Conservation (phyloP, 2,329 filamentous ascomycete species). For the Phialocephala subalpina region DNA sequence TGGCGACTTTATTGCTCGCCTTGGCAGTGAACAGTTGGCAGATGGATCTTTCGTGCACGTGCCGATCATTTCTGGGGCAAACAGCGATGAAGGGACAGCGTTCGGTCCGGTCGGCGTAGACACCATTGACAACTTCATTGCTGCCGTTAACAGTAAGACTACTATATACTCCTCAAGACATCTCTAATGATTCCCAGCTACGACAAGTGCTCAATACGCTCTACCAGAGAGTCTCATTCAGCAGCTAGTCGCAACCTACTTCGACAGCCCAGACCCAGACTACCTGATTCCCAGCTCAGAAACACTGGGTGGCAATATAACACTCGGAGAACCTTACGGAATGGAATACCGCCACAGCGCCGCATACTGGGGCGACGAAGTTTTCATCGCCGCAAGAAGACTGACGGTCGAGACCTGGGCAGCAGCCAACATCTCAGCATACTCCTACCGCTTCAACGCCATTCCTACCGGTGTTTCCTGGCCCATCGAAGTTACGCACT, state of each 20-base stretch:
- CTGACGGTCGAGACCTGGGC: constrained; percentile 26
- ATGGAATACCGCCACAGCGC: constrained; percentile 29
- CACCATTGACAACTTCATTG: constrained; percentile 18
- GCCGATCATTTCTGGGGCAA: constrained; percentile 52
- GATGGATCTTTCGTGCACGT: constrained; percentile 46
- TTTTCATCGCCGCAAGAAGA: constrained; percentile 24
- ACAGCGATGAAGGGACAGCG: constrained; percentile 48
- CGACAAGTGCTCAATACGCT: not conserved
- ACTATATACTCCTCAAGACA: not conserved
- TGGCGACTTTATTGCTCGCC: constrained; percentile 46
- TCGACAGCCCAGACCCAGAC: constrained; percentile 49
- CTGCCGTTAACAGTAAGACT: constrained; percentile 21
- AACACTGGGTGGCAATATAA: constrained; percentile 32
- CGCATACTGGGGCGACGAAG: constrained; percentile 24
- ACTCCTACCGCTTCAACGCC: constrained; percentile 55
- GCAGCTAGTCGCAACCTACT: constrained; percentile 51
- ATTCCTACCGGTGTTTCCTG: constrained; percentile 41
- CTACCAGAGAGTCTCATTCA: constrained; percentile 10
- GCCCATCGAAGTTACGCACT: constrained; percentile 45
- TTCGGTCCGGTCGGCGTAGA: constrained; percentile 45
- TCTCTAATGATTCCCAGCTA: constrained; percentile 17
- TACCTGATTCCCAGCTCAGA: constrained; percentile 52
- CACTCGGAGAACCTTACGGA: constrained; percentile 40
- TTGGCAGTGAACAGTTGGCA: constrained; percentile 41
- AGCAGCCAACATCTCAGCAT: constrained; percentile 33